phyloP scores from a whole-genome alignment of 768 basidiomycete genomes.

The Rhizopogon roseolus region DNA sequence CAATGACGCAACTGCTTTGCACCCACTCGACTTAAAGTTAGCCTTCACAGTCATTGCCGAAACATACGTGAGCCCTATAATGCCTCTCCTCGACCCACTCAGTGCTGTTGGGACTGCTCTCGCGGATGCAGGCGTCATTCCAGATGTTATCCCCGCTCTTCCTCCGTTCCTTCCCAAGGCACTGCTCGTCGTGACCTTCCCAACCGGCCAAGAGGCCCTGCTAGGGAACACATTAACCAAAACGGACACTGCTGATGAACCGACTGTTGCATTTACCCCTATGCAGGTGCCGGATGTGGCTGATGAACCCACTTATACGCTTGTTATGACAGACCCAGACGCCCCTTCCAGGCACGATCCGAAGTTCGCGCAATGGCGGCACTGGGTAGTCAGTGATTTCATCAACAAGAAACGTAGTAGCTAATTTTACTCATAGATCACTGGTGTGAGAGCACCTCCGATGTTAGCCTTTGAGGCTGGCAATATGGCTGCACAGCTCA shows the following conservation, averaged over 20 bases:
- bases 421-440: constrained; percentile 20
- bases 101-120: constrained; percentile 12
- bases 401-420: not conserved
- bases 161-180: constrained; percentile 21
- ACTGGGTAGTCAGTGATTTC: constrained; percentile 44
- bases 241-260: constrained; percentile 44
- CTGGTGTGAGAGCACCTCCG: constrained; percentile 34
- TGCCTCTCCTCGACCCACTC: constrained; percentile 19
- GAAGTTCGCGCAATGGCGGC: constrained; percentile 47
- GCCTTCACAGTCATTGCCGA: not conserved
- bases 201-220: constrained; percentile 26
- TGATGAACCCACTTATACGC: constrained; percentile 39
- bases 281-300: constrained; percentile 29
- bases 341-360: constrained; percentile 48
- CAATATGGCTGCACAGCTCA: constrained; percentile 34
- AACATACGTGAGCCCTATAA: not conserved
- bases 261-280: constrained; percentile 41
- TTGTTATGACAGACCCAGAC: constrained; percentile 57
- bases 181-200: constrained; percentile 24
- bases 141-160: constrained; percentile 24
- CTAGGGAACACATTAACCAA: constrained; percentile 33
- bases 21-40: not conserved
- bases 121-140: constrained; percentile 18
- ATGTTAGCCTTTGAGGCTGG: constrained; percentile 25
- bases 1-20: not conserved